Base-by-base conservation (phyloP, 331 rosid species). In the Rosa hybrid region DNA sequence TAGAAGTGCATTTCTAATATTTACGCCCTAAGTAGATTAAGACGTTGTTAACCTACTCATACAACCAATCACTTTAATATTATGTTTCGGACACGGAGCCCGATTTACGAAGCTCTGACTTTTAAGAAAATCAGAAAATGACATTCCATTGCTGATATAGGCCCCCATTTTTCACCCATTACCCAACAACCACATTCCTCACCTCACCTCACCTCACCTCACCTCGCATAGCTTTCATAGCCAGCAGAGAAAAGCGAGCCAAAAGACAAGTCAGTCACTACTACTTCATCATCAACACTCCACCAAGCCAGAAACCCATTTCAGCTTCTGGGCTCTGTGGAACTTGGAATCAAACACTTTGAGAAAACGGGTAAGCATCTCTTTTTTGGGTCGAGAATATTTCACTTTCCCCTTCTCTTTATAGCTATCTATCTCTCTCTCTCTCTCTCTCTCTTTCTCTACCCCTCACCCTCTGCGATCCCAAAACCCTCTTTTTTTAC, bases 331-430 rank as follows among this genome's bases (percentile, higher is more conserved):
- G 27, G 4, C 60, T 48, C 50, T 79, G 25, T 38, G 57, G 80
- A 80, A 87, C 77, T 45, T 71, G 53, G 88, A 62, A 82, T 83
- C 86, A 16, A 79, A 79, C 81, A 30, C 74, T 81, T 87, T 73
- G 80, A 78, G 68, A 1, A 5, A 71, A 83, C 48, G 68, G 85
- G 94, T 81, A 80, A 85, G 87, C 75, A 72, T 83, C 82, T 76
- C 79, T 81, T 82, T 87, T 75, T 76, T 53, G 82, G 80, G 83
- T 83, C 81, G 4, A 34, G 84, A 80, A 83, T 82, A 80, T 75
- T 84, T 84, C 76, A 25, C 87, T 76, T 79, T 87, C 79, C 82
- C 38, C 67, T n/a, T 80, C 68, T 71, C 75, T 65, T 49, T 79
- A 77, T 20, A 68, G 25, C 72, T 39, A 17, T 20, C 49, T 21